These are phyloP conservation scores for Aspergillus ellipticus DNA, from an alignment of 495 filamentous ascomycete genomes.

Conservation along the genomic window DNA sequence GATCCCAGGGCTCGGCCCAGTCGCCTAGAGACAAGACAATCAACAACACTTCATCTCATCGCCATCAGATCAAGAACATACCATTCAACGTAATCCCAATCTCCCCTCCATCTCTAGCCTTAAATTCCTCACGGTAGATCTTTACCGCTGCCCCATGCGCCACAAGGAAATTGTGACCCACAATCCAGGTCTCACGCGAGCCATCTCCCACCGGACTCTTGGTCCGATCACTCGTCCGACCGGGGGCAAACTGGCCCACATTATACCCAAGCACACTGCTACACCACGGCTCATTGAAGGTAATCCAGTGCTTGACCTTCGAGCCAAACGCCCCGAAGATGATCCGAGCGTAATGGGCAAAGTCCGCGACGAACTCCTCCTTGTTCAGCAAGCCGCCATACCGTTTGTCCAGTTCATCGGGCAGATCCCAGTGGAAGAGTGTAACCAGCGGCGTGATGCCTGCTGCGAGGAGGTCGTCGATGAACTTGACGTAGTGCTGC, in stretches of 20 bases:
- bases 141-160: constrained; percentile 50
- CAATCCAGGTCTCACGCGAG: constrained; percentile 49
- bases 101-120: constrained; percentile 41
- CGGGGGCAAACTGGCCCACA: constrained; percentile 48
- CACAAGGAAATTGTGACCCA: constrained; percentile 46
- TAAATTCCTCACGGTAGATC: constrained; percentile 51
- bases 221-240: constrained; percentile 45
- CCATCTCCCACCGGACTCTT: constrained; percentile 48
- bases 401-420: constrained; percentile 47
- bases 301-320: constrained; percentile 55
- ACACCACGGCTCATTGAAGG: constrained; percentile 56
- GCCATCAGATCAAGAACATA: constrained; percentile 10
- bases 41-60: background rate
- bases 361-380: constrained; percentile 50
- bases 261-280: constrained; percentile 51
- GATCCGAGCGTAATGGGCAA: constrained; percentile 46
- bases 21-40: constrained; percentile 46
- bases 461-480: constrained; percentile 46
- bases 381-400: constrained; percentile 51
- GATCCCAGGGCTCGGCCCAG: constrained; percentile 54
- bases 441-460: constrained; percentile 52
- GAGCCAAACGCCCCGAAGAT: constrained; percentile 42
- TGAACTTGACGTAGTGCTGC: constrained; percentile 45
- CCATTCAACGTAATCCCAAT: constrained; percentile 56
- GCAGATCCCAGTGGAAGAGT: constrained; percentile 54